Base-by-base conservation (phyloP, 805 yeast species). In the Candida insectalens region DNA sequence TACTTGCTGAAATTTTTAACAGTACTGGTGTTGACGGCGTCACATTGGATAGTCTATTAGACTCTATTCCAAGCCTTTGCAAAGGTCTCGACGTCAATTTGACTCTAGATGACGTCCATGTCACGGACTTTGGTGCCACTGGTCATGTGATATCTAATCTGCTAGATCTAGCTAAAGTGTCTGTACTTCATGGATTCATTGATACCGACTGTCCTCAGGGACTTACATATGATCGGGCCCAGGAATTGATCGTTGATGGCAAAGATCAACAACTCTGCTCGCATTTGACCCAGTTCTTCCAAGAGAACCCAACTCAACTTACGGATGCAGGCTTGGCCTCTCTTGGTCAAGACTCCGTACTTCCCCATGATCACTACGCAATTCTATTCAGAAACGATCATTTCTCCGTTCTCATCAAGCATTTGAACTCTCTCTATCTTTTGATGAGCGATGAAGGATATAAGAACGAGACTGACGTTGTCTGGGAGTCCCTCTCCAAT, bases 341-440 rank as follows among this genome's bases (percentile, higher is more conserved):
- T 2, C 29, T 34, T 51, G 83, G 38, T 6, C 10, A 17, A 3
- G 30, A 41, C 12, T n/a, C 33, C 15, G 18, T 30, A n/a, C 15
- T 28, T 33, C 27, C 55, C 1, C 65, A 67, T 12, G 76, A 76
- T 27, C 68, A 77, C 5, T 65, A 77, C 36, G 71, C 77, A 1
- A 74, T 89, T 0, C 70, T 89, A 40, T 92, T 88, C 61, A 68
- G 96, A 49, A 89, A 92, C 55, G 88, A 92, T 53, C 96, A 87
- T 53, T 89, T 83, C 56, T 71, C 71, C 42, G 84, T 96, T 0
- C 51, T 88, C 8, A 69, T 64, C 44, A 77, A 77, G 47, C 52
- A 53, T 16, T 55, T 52, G 13, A 58, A 56, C 27, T 63, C 63
- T 19, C 60, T 89, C 21, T 85, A 71, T 49, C 55, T 72, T 4